Conservation (phyloP, 2,329 filamentous ascomycete genomes). For the Dactylellina parvicollis region DNA sequence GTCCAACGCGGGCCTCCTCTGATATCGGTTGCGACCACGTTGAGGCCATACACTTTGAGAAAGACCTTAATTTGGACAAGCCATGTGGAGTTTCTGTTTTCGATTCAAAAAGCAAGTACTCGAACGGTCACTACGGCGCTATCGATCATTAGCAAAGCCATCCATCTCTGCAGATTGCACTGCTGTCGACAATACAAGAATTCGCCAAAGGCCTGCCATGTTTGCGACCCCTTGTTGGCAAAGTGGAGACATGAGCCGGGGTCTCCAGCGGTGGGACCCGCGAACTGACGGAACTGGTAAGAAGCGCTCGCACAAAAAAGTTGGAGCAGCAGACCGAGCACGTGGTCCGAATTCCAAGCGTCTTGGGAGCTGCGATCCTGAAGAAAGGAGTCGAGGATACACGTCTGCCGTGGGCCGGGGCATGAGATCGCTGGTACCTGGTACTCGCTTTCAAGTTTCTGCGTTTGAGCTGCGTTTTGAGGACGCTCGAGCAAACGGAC, state of each 20-base stretch:
- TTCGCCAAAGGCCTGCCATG: not conserved
- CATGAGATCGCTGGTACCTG: not conserved
- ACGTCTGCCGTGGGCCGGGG: not conserved
- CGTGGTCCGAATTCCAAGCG: conserved; percentile 9
- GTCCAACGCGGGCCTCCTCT: too few relatives aligned
- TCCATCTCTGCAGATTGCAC: not conserved
- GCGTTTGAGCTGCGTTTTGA: conserved; percentile 1
- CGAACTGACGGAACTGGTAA: conserved; percentile 13
- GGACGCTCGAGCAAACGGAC: not conserved
- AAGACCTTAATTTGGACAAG: too few relatives aligned
- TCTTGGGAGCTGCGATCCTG: not conserved
- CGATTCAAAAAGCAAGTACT: too few relatives aligned
- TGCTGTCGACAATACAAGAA: not conserved
- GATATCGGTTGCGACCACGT: too few relatives aligned
- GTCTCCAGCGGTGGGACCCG: conserved; percentile 4
- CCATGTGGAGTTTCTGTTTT: too few relatives aligned
- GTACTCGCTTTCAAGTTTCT: not conserved
- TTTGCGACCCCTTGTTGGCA: not conserved
- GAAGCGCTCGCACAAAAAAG: not conserved
- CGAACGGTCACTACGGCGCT: too few relatives aligned
- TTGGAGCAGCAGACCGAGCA: conserved; percentile 1
- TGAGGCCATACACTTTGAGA: too few relatives aligned
- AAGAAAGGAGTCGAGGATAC: not conserved
- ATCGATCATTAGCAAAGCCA: not conserved
- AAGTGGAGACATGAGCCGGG: conserved; percentile 6